phyloP scores from a whole-genome alignment of 768 basidiomycete genomes.

The Phaffia tasmanica region DNA sequence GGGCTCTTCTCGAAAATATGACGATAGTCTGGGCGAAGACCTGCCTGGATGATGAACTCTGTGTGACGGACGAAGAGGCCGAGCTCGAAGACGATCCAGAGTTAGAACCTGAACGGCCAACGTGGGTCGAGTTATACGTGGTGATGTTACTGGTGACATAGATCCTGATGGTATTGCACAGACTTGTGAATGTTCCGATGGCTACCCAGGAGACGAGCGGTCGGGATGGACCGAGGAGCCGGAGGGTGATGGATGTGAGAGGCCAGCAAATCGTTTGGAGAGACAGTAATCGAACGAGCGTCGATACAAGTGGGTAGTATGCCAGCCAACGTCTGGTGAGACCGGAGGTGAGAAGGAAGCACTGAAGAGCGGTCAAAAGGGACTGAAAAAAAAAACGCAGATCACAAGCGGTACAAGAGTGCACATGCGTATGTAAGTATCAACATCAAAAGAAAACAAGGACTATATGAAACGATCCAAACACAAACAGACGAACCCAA shows the following conservation, averaged over 20 bases:
- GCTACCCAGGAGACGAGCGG: conserved; percentile 83
- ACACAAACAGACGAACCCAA: conserved; percentile 13
- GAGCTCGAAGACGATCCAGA: too few relatives aligned
- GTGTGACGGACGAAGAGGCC: too few relatives aligned
- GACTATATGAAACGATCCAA: neutral
- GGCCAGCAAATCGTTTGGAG: conserved; percentile 96
- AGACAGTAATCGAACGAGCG: conserved; percentile 80
- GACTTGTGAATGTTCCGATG: conserved; percentile 77
- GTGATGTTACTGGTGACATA: conserved; percentile 89
- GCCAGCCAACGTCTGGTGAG: conserved; percentile 79
- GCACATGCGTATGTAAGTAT: neutral
- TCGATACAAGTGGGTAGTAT: conserved; percentile 78
- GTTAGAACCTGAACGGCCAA: too few relatives aligned
- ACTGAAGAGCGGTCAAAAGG: conserved; percentile 77
- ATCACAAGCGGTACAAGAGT: too few relatives aligned
- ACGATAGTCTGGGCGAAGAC: too few relatives aligned
- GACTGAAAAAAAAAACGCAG: conserved; percentile 44
- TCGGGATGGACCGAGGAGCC: conserved; percentile 57
- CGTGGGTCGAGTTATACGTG: too few relatives aligned
- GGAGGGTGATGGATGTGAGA: conserved; percentile 73
- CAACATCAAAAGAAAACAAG: too few relatives aligned
- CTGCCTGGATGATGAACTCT: too few relatives aligned
- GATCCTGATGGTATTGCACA: conserved; percentile 56
- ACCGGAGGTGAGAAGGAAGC: conserved; percentile 74
- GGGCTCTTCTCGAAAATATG: too few relatives aligned